phyloP scores from a whole-genome alignment of 257 asterid species.

The Fraxinus anomala region DNA sequence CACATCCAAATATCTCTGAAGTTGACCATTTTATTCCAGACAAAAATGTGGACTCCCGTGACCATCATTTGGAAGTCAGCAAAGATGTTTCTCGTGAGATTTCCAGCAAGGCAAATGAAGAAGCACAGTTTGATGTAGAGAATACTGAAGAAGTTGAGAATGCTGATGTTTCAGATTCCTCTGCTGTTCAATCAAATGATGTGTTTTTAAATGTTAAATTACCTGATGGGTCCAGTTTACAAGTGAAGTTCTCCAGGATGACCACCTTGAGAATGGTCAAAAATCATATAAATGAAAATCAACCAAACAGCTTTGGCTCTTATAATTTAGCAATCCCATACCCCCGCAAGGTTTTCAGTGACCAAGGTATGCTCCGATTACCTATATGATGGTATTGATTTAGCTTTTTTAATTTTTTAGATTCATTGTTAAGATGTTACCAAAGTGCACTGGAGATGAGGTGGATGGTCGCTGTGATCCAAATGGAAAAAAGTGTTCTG shows the following conservation, averaged over 20 bases:
- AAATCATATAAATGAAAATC: slow-evolving; percentile 56
- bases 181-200: slow-evolving; percentile 50
- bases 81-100: slow-evolving; percentile 40
- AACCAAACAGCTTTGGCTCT: slow-evolving; percentile 55
- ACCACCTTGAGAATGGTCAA: slow-evolving; percentile 76
- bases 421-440: slow-evolving; percentile 6
- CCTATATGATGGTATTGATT: not conserved
- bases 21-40: slow-evolving; percentile 31
- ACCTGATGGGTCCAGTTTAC: slow-evolving; percentile 76
- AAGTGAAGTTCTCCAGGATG: slow-evolving; percentile 51
- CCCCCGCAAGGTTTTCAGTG: slow-evolving; percentile 85
- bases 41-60: slow-evolving; percentile 29
- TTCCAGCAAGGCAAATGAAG: slow-evolving; percentile 37
- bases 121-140: slow-evolving; percentile 22
- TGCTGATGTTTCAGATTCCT: slow-evolving; percentile 38
- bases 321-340: slow-evolving; percentile 83
- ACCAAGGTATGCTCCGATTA: slow-evolving; percentile 62
- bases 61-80: slow-evolving; percentile 29
- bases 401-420: not conserved
- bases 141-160: slow-evolving; percentile 45
- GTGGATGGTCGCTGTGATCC: not conserved
- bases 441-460: not conserved
- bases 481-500: slow-evolving; percentile 21
- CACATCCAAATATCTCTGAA: slow-evolving; percentile 31
- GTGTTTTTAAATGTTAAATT: slow-evolving; percentile 73